Conservation (phyloP, 2,329 filamentous ascomycete genomes). For the Penicillium hesseltinei region DNA sequence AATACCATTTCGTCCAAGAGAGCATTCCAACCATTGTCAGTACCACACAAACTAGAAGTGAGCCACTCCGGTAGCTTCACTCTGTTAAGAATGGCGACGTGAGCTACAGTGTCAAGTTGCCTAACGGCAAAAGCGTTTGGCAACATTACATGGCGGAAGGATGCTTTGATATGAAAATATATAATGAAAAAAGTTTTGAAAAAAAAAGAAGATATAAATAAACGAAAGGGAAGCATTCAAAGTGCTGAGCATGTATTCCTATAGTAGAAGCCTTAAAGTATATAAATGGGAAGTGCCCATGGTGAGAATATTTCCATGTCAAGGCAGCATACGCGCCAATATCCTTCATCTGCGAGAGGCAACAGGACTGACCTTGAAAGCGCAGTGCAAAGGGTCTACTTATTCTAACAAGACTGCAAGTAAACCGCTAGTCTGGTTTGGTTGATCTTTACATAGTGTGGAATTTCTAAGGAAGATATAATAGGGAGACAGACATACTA, state of each 20-base stretch:
- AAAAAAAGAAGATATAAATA: no score
- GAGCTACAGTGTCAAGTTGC: no score
- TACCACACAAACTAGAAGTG: no score
- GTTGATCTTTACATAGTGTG: not conserved
- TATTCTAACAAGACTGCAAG: not conserved
- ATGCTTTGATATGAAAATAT: no score
- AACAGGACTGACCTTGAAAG: not conserved
- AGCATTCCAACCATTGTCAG: no score
- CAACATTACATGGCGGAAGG: no score
- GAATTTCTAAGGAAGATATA: not conserved
- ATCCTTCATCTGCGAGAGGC: not conserved
- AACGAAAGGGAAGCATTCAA: not conserved
- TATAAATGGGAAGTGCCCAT: not conserved
- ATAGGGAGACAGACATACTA: not conserved
- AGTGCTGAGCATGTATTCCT: not conserved
- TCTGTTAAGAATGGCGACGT: no score
- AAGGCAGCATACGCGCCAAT: not conserved
- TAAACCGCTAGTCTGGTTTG: not conserved
- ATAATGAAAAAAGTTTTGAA: no score
- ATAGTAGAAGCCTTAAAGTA: no score
- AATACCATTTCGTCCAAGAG: no score
- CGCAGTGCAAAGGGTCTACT: not conserved
- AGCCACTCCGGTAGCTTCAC: no score
- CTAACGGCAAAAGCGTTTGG: no score
- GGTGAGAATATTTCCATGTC: not conserved